Evolutionary conservation across 2,329 filamentous ascomycete genomes (phyloP).

Genomic region (Venturia pyrina): DNA sequence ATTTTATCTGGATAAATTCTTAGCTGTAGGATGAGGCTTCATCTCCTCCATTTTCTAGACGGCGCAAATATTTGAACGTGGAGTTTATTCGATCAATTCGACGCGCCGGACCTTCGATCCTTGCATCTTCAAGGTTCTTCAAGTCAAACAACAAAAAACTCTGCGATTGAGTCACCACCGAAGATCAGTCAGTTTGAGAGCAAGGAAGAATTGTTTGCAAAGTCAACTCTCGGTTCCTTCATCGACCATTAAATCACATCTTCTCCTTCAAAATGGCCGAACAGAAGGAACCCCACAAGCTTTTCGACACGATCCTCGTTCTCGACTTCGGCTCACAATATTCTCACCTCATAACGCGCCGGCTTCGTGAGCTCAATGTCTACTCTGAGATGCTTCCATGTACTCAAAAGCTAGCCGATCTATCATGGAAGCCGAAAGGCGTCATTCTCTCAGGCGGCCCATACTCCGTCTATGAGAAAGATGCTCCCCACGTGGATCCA

Average conservation of each 20-base stretch:
- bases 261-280: not conserved
- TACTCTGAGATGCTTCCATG: conserved; percentile 85
- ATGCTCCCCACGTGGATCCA: conserved; percentile 69
- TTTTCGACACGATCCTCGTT: conserved; percentile 59
- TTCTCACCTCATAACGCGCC: conserved; percentile 63
- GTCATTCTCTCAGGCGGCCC: conserved; percentile 68
- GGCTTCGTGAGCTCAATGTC: conserved; percentile 68
- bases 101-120: not conserved
- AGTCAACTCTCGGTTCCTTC: not conserved
- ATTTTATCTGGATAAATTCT: not conserved
- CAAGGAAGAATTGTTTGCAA: not conserved
- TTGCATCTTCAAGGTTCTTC: not conserved
- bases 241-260: not conserved
- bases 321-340: conserved; percentile 66
- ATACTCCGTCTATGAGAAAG: conserved; percentile 72
- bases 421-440: conserved; percentile 71
- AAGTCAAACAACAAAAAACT: not conserved
- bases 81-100: not conserved
- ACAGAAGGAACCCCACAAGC: conserved; percentile 30
- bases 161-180: not conserved
- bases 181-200: not conserved
- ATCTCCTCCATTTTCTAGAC: not conserved
- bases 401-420: conserved; percentile 68
- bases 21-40: not conserved
- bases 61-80: not conserved